Evolutionary conservation across 805 yeast genomes (phyloP).

Genomic region (Saturnispora kantuleensis): DNA sequence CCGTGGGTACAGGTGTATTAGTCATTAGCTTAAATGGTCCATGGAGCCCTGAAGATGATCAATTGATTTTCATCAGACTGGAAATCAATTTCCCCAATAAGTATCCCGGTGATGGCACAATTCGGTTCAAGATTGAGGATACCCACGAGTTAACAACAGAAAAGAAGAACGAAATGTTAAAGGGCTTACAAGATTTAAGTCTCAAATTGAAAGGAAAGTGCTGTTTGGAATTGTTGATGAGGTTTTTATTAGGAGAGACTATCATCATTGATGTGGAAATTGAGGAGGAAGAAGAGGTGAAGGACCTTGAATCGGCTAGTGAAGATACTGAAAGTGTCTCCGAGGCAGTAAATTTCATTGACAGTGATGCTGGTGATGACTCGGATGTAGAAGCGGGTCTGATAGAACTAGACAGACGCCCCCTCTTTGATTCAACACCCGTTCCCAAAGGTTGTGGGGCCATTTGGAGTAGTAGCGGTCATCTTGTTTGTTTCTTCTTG

Average conservation of each 20-base stretch:
- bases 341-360: not conserved
- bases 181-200: constrained; percentile 45
- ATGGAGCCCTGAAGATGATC: constrained; percentile 40
- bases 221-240: constrained; percentile 71
- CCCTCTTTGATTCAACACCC: constrained; percentile 68
- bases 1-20: constrained; percentile 77
- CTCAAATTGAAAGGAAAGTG: constrained; percentile 45
- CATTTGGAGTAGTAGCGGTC: constrained; percentile 71
- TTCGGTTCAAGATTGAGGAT: constrained; percentile 64
- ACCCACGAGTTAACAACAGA: constrained; percentile 54
- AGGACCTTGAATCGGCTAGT: not conserved
- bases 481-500: constrained; percentile 72
- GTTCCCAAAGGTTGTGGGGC: constrained; percentile 94
- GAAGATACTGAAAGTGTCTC: not conserved
- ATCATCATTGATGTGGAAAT: not conserved
- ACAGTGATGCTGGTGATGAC: constrained; percentile 15
- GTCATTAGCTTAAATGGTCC: constrained; percentile 76
- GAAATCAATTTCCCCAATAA: constrained; percentile 58
- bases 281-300: constrained; percentile 1
- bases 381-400: constrained; percentile 18
- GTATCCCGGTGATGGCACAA: constrained; percentile 53
- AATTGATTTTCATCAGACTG: constrained; percentile 56
- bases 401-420: constrained; percentile 12
- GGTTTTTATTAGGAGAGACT: constrained; percentile 70
- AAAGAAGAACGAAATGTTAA: constrained; percentile 41